These are phyloP conservation scores for Clitopilus passeckerianus DNA, from an alignment of 768 basidiomycete species.

Conservation along the genomic window DNA sequence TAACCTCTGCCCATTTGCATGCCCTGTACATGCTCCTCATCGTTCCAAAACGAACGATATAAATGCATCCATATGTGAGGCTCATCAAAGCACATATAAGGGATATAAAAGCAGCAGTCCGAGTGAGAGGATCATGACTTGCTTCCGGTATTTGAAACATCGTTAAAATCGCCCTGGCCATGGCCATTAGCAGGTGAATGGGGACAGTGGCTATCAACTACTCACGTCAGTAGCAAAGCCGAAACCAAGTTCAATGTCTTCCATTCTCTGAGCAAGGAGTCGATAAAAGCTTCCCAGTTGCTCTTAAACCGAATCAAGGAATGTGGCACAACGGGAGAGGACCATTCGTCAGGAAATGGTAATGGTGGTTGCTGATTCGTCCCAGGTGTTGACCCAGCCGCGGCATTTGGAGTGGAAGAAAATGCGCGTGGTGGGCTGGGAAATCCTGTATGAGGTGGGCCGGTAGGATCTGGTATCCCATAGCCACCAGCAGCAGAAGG, in stretches of 20 bases:
- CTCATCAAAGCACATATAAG: slow-evolving; percentile 55
- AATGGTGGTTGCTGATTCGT: slow-evolving; percentile 18
- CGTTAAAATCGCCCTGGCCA: slow-evolving; percentile 13
- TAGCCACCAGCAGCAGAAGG: neutral
- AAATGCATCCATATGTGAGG: slow-evolving; percentile 54
- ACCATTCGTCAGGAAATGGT: slow-evolving; percentile 53
- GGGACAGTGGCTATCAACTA: neutral
- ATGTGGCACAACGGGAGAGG: slow-evolving; percentile 49
- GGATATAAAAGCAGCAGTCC: slow-evolving; percentile 49
- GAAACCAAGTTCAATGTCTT: slow-evolving; percentile 15
- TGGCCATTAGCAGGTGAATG: neutral
- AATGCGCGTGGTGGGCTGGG: neutral
- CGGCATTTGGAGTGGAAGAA: neutral
- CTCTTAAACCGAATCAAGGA: slow-evolving; percentile 57
- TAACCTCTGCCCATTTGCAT: slow-evolving; percentile 55
- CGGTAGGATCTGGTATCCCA: neutral
- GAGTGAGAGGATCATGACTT: slow-evolving; percentile 42
- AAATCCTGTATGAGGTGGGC: neutral
- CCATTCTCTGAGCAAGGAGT: slow-evolving; percentile 16
- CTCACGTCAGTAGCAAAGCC: slow-evolving; percentile 14
- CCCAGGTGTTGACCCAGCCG: slow-evolving; percentile 11
- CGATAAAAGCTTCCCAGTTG: slow-evolving; percentile 11
- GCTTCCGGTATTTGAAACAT: slow-evolving; percentile 24
- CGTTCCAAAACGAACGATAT: slow-evolving; percentile 53
- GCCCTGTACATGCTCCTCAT: slow-evolving; percentile 63